Base-by-base conservation (phyloP, 306 rosid species). In the Morella rubra region DNA sequence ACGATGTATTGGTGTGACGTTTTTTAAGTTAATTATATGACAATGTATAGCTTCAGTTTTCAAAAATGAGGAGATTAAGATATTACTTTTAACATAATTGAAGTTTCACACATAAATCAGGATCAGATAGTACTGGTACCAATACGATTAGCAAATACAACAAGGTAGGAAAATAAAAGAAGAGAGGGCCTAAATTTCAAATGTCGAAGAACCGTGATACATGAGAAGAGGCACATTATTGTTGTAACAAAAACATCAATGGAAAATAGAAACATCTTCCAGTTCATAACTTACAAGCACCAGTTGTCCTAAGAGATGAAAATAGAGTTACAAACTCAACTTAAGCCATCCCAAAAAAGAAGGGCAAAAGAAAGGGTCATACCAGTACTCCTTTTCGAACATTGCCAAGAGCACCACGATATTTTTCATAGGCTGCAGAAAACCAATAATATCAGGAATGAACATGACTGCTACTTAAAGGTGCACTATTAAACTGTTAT, bases 331-430 rank as follows among this genome's bases (percentile, higher is more conserved):
- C 44, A 13, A 44, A 62, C 11, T 24, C 73, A 69, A 69, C 73
- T 52, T 44, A 62, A 70, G 24, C 53, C 56, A 79, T 72, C 66
- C 62, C 22, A 72, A 54, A 71, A 62, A 27, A 50, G 65, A 82
- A 69, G 66, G 77, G 52, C 5, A 11, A 3, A 2, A 66, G 56
- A 71, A 73, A 80, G 41, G 73, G 70, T 72, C 88, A 42, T 85
- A 95, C 99, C 96, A 95, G 77, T 73, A 95, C 99, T 88, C 99
- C 99, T 90, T 95, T 95, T 78, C 99, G 88, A 65, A 95, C 99
- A 87, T 92, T 88, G 80, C 99, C 99, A 75, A 95, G 97, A 69
- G 93, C 84, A 47, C 99, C 99, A 58, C 97, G 86, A 81, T 77
- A 83, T 68, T 90, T 88, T 81, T 95, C 97, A 78, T 95, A 95